Base-by-base conservation (phyloP, 768 basidiomycete genomes). In the Termitomyces sp. region DNA sequence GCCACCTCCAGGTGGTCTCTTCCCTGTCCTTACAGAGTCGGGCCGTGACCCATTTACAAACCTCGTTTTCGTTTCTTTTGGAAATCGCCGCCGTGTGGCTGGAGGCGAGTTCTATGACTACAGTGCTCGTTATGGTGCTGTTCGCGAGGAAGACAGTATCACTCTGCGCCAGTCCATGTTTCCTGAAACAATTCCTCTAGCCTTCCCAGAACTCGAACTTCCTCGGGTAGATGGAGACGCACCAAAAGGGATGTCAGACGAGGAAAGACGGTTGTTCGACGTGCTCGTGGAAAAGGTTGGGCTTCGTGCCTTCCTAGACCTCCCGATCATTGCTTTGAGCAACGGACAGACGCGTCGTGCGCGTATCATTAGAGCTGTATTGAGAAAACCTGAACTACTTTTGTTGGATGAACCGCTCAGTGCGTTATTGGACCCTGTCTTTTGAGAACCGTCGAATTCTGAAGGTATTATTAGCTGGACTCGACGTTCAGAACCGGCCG, bases 331-430 rank as follows among this genome's bases (percentile, higher is more conserved):
- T 8, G 91, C 91, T 0, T 69, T 98, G 53, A 92, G 89, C 61
- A 96, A 95, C 65, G 96, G 96, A 0, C 95, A 99, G 75, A 98
- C 88, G 32, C 75, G 95, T 40, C 75, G 92, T 18, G 94, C 94
- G 6, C 76, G 94, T 46, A 90, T 99, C 48, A 77, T 90, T 9
- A 83, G 86, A 61, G 90, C 90, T 0, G 70, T 98, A 9, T 67
- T 98, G 33, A 74, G 70, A 18, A 77, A 80, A 46, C 92, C 94
- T 0, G 80, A 86, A 59, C 67, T 98, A 20, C 68, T 98, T 24
- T 70, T 98, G 7, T 77, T 98, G n/a, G 94, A 97, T 60, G 96
- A 98, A 69, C 95, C 94, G 0, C 75, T 94, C 38, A 92, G 92
- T 93, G 62, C 57, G 86, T 77, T 7, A 38, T 50, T 32, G 26